Base-by-base conservation (phyloP, 805 yeast genomes). In the Saccharomycopsis sp. region DNA sequence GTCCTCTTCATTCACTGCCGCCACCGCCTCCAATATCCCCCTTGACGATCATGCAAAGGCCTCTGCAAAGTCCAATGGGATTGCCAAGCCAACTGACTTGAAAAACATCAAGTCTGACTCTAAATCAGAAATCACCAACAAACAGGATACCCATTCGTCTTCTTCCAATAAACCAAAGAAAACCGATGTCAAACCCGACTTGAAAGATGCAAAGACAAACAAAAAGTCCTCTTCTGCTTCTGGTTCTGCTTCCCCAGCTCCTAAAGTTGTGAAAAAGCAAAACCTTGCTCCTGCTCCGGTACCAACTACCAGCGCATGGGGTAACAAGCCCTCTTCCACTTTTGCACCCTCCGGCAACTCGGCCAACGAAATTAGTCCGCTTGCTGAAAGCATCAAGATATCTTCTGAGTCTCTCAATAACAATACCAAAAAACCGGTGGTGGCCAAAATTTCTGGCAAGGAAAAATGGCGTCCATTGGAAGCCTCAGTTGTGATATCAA, bases 401-500 rank as follows among this genome's bases (percentile, higher is more conserved):
- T 19, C 18, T 10, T 9, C 9, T 10, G 33, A 30, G 15, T 7
- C 7, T 13, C n/a, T n/a, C n/a, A n/a, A n/a, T n/a, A 25, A n/a
- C 27, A 43, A 53, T 53, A 38, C 50, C 55, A 23, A 41, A n/a
- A 42, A 40, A 30, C 50, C 53, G 16, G 38, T 41, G 13, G 27
- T 25, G 9, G 49, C 50, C 40, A 49, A 52, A 23, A 45, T 38
- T 39, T 42, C 45, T 35, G 59, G 60, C 12, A 75, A 72, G 52
- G 80, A 74, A 52, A 81, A 80, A 56, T 78, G 85, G 84, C 71
- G 77, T 30, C 85, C 85, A n/a, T 74, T 71, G 56, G 69, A 74
- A 50, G 82, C 75, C 20, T 60, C 73, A 31, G 72, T 71, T 36
- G 69, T 68, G 37, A 46, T 46, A 46, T 36, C 46, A 6, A 29